Percentiles rank a stretch among this genome's conserved stretches.
Conservation (phyloP, 768 basidiomycete species). For the Hericium coralloides region DNA sequence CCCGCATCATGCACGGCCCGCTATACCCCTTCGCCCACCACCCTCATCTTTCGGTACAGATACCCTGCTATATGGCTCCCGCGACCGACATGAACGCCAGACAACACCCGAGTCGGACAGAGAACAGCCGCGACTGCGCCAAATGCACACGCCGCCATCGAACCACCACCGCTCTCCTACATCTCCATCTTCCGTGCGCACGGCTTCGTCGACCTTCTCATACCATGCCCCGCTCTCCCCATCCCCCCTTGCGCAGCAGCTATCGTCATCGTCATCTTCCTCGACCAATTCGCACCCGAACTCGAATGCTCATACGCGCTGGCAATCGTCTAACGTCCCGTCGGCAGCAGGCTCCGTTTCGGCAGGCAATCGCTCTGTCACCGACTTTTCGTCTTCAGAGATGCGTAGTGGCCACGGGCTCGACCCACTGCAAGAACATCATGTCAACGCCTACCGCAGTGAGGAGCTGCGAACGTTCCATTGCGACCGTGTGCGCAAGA, state of each 20-base stretch:
- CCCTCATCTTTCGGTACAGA: slow-evolving; percentile 18
- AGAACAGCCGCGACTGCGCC: not conserved
- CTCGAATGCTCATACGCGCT: slow-evolving; percentile 23
- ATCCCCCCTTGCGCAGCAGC: slow-evolving; percentile 56
- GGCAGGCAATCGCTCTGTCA: slow-evolving; percentile 14
- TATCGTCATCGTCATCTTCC: slow-evolving; percentile 36
- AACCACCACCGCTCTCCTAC: slow-evolving; percentile 15
- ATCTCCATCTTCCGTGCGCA: slow-evolving; percentile 18
- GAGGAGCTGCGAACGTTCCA: slow-evolving; percentile 84
- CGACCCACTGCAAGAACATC: slow-evolving; percentile 50
- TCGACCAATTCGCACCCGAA: not conserved
- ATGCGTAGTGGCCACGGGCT: slow-evolving; percentile 11
- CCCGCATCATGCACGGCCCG: slow-evolving; percentile 70
- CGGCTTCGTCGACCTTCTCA: slow-evolving; percentile 32
- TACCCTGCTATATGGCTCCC: not conserved
- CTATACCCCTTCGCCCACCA: slow-evolving; percentile 59
- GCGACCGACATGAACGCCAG: slow-evolving; percentile 5
- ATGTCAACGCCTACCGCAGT: slow-evolving; percentile 62
- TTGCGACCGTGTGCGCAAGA: slow-evolving; percentile 93
- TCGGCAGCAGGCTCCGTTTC: slow-evolving; percentile 21
- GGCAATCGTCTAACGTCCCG: slow-evolving; percentile 21
- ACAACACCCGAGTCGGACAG: slow-evolving; percentile 1
- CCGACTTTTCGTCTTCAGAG: not conserved
- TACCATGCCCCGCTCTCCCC: slow-evolving; percentile 54
- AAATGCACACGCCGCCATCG: not conserved